Base-by-base conservation (phyloP, 148 eudicot genomes). In the Rhododendron ferrugineum region DNA sequence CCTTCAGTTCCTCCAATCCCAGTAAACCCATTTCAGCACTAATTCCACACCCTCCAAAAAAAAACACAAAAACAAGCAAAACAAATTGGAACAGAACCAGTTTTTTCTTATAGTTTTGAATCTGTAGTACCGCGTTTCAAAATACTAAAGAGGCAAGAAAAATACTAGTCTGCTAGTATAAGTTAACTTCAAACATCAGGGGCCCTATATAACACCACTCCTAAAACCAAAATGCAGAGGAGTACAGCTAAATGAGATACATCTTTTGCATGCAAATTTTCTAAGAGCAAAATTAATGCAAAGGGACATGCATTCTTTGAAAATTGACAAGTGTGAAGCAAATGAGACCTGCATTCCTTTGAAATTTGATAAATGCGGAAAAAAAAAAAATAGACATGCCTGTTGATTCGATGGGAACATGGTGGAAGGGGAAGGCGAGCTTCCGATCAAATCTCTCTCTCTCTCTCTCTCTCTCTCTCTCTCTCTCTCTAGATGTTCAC, bases 401-500 rank as follows among this genome's bases (percentile, higher is more conserved):
- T 80, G 83, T 18, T 80, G 68, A 56, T 80, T 80, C 11, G 83
- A 34, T 32, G 20, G 70, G 36, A 32, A 80, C 83, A 80, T 80
- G 46, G 83, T 40, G 6, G 46, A 34, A 3, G 22, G 28, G 82
- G 30, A 30, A 70, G 14, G 64, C 52, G 64, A 47, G 11, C 42
- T 50, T 15, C 49, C 52, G 30, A 44, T 7, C 56, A 30, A 37
- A 36, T 74, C 78, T 34, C 81, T 78, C 34, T 11, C 80, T 78
- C 80, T 46, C 56, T 77, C 80, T 37, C 82, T 54, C n/a, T 32
- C 68, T 80, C 82, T 80, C 64, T 79, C 82, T 80, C 64, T 79
- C 60, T 47, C 37, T 49, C 56, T 46, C 54, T 40, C 44, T 40
- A 10, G 66, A 22, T 79, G 1, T 49, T 34, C 52, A 20, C 6